Conservation (phyloP, 1,284 basidiomycete species). For the Melampsora americana region DNA sequence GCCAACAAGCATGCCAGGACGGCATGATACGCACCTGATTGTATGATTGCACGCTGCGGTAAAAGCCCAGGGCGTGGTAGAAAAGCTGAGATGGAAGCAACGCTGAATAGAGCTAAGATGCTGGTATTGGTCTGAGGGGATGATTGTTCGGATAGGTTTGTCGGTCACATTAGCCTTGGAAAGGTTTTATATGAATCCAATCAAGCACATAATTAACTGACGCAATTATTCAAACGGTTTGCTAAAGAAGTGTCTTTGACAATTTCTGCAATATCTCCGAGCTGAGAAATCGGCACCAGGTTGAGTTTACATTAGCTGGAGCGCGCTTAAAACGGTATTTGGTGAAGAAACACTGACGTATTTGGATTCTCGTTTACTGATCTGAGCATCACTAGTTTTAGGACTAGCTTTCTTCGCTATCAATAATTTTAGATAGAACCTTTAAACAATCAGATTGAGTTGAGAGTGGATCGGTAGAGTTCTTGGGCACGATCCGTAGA, state of each 20-base stretch:
- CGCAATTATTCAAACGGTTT: conserved; percentile 9
- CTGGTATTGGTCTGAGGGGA: conserved; percentile 9
- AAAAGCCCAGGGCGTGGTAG: conserved; percentile 29
- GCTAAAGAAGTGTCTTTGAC: conserved; percentile 15
- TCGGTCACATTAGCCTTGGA: no score
- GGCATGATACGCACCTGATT: conserved; percentile 17
- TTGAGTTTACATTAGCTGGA: conserved; percentile 1
- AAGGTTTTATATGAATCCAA: no score
- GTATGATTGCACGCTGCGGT: conserved; percentile 34
- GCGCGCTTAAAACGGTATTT: no score
- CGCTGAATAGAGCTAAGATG: conserved; percentile 32
- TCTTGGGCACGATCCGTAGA: conserved; percentile 21
- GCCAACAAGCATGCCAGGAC: conserved; percentile 14
- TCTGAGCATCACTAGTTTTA: neutral
- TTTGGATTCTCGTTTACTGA: neutral
- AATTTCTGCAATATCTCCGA: conserved; percentile 11
- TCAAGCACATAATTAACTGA: neutral
- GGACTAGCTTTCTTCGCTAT: neutral
- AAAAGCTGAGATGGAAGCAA: conserved; percentile 29
- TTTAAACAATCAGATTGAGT: conserved; percentile 40
- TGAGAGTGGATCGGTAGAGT: conserved; percentile 8
- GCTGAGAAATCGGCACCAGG: conserved; percentile 12
- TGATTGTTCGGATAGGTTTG: neutral
- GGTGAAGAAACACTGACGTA: neutral
- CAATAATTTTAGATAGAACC: conserved; percentile 4